Percentiles rank a stretch among this genome's conserved stretches.
These are phyloP conservation scores for Tylopilus sp. DNA, from an alignment of 1,284 basidiomycete genomes.

Conservation along the genomic window DNA sequence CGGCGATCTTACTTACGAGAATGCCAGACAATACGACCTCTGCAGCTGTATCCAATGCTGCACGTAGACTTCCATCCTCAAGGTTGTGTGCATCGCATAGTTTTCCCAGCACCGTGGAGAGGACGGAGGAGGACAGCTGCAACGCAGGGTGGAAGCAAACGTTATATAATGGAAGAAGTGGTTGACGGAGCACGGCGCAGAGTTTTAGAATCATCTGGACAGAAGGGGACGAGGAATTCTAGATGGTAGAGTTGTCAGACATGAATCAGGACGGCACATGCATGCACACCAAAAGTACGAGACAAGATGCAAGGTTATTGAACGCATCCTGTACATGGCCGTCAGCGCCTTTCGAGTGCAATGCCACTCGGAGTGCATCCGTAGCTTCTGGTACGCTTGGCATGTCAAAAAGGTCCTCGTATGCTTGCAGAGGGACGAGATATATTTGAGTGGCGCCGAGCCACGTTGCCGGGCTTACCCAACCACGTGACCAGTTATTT, in stretches of 20 bases:
- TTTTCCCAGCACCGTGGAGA: conserved; percentile 34
- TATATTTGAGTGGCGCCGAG: not conserved
- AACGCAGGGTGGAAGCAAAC: conserved; percentile 33
- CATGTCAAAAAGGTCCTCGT: conserved; percentile 13
- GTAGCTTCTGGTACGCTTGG: conserved; percentile 22
- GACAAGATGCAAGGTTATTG: conserved; percentile 27
- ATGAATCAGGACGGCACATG: not conserved
- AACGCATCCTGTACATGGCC: conserved; percentile 23
- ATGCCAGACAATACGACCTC: conserved; percentile 41
- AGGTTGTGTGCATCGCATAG: conserved; percentile 17
- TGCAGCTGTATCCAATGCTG: conserved; percentile 38
- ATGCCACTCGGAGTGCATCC: conserved; percentile 22
- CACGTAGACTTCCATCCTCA: conserved; percentile 14
- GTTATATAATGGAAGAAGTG: conserved; percentile 37
- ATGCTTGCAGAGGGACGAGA: not conserved
- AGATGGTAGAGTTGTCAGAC: not conserved
- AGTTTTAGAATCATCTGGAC: conserved; percentile 30
- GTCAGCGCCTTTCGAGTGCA: conserved; percentile 14
- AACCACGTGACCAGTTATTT: conserved; percentile 29
- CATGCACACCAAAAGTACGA: conserved; percentile 34
- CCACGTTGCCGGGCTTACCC: conserved; percentile 6
- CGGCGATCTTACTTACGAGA: conserved; percentile 31
- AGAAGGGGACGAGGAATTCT: conserved; percentile 37
- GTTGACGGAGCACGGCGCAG: conserved; percentile 31
- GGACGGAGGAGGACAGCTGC: conserved; percentile 32